These are phyloP conservation scores for Colletotrichum truncatum DNA, from an alignment of 2,329 filamentous ascomycete species.

Conservation along the genomic window DNA sequence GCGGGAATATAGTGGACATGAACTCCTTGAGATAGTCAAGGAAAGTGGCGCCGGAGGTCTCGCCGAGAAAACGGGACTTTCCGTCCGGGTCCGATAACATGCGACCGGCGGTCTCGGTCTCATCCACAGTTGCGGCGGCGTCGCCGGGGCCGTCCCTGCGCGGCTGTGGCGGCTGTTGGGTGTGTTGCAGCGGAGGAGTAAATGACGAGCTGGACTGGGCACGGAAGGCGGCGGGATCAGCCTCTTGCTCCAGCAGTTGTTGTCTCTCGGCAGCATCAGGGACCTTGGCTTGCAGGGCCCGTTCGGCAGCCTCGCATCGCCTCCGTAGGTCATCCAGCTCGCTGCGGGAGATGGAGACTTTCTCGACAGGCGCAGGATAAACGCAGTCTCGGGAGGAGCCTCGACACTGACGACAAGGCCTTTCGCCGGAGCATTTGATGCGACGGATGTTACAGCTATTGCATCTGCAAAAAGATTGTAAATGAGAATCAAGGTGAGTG, in stretches of 20 bases:
- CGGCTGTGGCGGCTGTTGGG: constrained; percentile 8
- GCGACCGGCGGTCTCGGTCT: constrained; percentile 41
- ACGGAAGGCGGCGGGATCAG: constrained; percentile 30
- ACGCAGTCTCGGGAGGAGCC: constrained; percentile 54
- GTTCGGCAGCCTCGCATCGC: constrained; percentile 51
- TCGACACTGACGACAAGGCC: constrained; percentile 56
- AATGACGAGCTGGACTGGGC: constrained; percentile 28
- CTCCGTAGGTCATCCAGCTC: constrained; percentile 52
- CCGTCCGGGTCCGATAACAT: constrained; percentile 55
- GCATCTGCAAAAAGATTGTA: constrained; percentile 47
- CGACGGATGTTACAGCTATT: constrained; percentile 62
- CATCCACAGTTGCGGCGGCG: constrained; percentile 18
- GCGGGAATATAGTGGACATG: constrained; percentile 49
- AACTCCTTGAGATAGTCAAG: constrained; percentile 59
- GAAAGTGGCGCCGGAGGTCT: constrained; percentile 59
- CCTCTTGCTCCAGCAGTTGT: constrained; percentile 41
- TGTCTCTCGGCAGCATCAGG: constrained; percentile 46
- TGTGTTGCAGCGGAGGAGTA: constrained; percentile 32
- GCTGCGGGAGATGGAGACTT: constrained; percentile 50
- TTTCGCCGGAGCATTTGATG: constrained; percentile 60
- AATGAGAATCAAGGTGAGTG: neutral
- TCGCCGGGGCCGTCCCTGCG: neutral
- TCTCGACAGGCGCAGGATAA: constrained; percentile 55
- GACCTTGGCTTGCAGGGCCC: constrained; percentile 45
- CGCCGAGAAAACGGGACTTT: constrained; percentile 55